Evolutionary conservation across 805 yeast species (phyloP).

Genomic region (Ogataea zsoltii): DNA sequence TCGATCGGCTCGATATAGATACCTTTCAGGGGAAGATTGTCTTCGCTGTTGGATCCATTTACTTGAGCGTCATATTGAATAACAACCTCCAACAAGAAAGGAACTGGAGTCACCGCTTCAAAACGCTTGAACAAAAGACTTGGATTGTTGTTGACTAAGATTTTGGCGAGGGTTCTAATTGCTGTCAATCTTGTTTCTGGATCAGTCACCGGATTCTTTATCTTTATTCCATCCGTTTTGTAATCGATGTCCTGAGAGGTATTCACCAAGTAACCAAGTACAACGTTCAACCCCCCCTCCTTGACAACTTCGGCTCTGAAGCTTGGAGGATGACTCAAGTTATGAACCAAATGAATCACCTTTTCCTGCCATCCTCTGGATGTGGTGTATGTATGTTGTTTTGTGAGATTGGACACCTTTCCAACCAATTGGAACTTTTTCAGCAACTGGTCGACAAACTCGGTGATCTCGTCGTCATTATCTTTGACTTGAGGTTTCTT

Average conservation of each 20-base stretch:
- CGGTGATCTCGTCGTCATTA: slow-evolving; percentile 32
- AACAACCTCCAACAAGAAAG: slow-evolving; percentile 49
- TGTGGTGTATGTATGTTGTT: slow-evolving; percentile 6
- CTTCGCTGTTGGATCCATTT: slow-evolving; percentile 19
- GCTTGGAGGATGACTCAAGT: slow-evolving; percentile 32
- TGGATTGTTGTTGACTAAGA: slow-evolving; percentile 48
- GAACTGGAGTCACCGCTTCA: slow-evolving; percentile 43
- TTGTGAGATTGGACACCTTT: slow-evolving; percentile 17
- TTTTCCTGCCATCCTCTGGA: slow-evolving; percentile 30
- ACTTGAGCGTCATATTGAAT: slow-evolving; percentile 38
- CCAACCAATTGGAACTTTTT: slow-evolving; percentile 22
- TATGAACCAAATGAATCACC: slow-evolving; percentile 37
- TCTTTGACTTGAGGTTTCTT: slow-evolving; percentile 28
- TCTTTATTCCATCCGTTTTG: slow-evolving; percentile 23
- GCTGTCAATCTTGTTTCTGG: slow-evolving; percentile 34
- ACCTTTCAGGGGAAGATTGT: slow-evolving; percentile 14
- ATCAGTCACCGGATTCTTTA: slow-evolving; percentile 22
- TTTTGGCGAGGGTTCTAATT: slow-evolving; percentile 43
- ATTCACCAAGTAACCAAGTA: slow-evolving; percentile 41
- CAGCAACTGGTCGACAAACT: slow-evolving; percentile 29
- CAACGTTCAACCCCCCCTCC: slow-evolving; percentile 45
- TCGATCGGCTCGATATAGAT: slow-evolving; percentile 33
- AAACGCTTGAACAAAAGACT: slow-evolving; percentile 39
- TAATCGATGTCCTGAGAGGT: slow-evolving; percentile 30
- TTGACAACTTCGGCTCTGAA: slow-evolving; percentile 41